Percentiles rank a stretch among this genome's conserved stretches.
phyloP scores from a whole-genome alignment of 2,329 filamentous ascomycete species.

The Aspergillus sp. region DNA sequence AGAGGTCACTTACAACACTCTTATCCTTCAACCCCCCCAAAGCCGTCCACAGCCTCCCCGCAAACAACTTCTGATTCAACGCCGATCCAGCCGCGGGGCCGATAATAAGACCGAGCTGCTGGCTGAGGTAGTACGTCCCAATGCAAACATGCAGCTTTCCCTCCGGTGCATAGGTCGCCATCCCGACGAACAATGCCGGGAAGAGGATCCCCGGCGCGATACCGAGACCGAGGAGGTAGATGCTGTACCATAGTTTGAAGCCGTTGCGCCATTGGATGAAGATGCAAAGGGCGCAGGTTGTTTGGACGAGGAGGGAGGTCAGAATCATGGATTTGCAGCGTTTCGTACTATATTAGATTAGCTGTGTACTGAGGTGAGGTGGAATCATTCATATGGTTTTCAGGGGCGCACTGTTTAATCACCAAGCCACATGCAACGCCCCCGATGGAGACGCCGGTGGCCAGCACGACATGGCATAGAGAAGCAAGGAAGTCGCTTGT shows the following conservation, averaged over 20 bases:
- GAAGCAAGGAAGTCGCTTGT: slow-evolving; percentile 15
- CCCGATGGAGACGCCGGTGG: slow-evolving; percentile 14
- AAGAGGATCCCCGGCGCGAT: slow-evolving; percentile 17
- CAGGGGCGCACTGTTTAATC: slow-evolving; percentile 15
- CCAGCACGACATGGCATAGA: slow-evolving; percentile 9
- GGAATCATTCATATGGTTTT: too few species aligned
- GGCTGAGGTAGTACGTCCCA: slow-evolving; percentile 20
- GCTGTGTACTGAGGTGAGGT: too few species aligned
- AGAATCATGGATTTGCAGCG: slow-evolving; percentile 7
- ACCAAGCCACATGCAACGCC: slow-evolving; percentile 8
- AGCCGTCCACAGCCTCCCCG: background rate
- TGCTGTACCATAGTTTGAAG: slow-evolving; percentile 11
- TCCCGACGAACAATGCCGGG: slow-evolving; percentile 20
- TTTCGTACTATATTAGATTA: background rate
- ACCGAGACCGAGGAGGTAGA: slow-evolving; percentile 13
- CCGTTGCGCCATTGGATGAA: slow-evolving; percentile 18
- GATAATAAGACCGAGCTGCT: slow-evolving; percentile 23
- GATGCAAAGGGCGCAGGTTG: slow-evolving; percentile 2
- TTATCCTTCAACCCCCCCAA: slow-evolving; percentile 1
- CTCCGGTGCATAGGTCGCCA: slow-evolving; percentile 13
- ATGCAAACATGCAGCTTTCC: slow-evolving; percentile 11
- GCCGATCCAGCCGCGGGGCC: slow-evolving; percentile 15
- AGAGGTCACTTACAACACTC: background rate
- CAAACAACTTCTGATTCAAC: slow-evolving; percentile 16
- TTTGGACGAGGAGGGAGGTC: too few species aligned